These are phyloP conservation scores for Fragaria nilgerrensis DNA, from an alignment of 306 rosid genomes.

Conservation along the genomic window DNA sequence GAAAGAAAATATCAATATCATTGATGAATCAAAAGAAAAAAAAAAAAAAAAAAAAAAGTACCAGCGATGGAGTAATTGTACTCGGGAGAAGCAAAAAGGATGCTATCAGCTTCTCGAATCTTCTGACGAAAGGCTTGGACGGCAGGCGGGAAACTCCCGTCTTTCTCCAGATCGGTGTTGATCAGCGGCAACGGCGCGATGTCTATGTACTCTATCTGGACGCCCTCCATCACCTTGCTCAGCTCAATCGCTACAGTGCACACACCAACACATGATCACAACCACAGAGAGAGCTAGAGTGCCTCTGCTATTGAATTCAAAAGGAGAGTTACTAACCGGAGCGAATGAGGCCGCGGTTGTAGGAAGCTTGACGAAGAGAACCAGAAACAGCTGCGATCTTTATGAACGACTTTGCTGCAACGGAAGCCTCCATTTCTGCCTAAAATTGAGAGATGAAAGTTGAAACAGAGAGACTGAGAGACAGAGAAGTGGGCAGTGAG, in stretches of 20 bases:
- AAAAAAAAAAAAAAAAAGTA: slow-evolving; percentile 1
- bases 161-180: slow-evolving; percentile 65
- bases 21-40: background rate
- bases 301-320: background rate
- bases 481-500: background rate
- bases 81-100: slow-evolving; percentile 85
- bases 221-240: slow-evolving; percentile 39
- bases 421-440: slow-evolving; percentile 22
- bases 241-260: slow-evolving; percentile 53
- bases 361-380: slow-evolving; percentile 59
- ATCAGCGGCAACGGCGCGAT: slow-evolving; percentile 57
- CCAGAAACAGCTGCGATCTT: slow-evolving; percentile 63
- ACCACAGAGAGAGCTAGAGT: background rate
- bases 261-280: background rate
- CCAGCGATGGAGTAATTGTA: slow-evolving; percentile 77
- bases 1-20: background rate
- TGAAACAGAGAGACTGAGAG: background rate
- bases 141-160: slow-evolving; percentile 47
- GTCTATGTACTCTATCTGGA: slow-evolving; percentile 61
- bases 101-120: slow-evolving; percentile 55
- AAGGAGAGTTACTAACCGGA: slow-evolving; percentile 33
- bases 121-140: slow-evolving; percentile 63
- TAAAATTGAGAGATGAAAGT: background rate
- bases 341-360: slow-evolving; percentile 56
- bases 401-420: slow-evolving; percentile 28